Evolutionary conservation across 305 asterid species (phyloP), one percentile per base, ranked within the genome.

Genomic region (Fraxinus platypoda): DNA sequence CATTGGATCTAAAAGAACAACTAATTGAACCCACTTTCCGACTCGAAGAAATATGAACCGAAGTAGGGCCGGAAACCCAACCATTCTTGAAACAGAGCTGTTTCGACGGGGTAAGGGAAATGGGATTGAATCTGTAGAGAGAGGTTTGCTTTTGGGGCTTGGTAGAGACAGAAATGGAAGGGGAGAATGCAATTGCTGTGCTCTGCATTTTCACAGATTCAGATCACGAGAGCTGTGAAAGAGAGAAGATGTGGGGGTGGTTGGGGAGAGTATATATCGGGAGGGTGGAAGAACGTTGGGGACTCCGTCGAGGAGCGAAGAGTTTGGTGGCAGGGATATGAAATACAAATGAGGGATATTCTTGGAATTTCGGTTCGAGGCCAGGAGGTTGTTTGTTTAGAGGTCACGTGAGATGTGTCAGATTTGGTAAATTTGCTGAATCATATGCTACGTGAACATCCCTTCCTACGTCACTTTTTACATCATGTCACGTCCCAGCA

Each of bases 101-200:
- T 30, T 70, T 70, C 21, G 75, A 70, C 38, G 75, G 75, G 75
- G 38, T 9, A 17, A 75, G 71, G 37, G 80, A 64, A 73, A 64
- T 8, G 1, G 88, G 82, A 74, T 81, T 21, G 66, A 80, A 81
- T 19, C 54, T 64, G 81, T 37, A 30, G 6, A 80, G 33, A n/a
- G 74, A 34, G n/a, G 84, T 15, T 19, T 82, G 21, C 23, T 9
- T 31, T 70, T 2, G 37, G 6, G 73, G 73, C 70, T 82, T 78
- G 25, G 76, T 74, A 37, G 86, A 84, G 13, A 84, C 78, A 35
- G 89, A 85, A 57, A 89, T 77, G 12, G 92, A 86, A 6, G 92
- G 88, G 31, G 90, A 81, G 49, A 89, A 89, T 52, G 90, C 86
- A 41, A 89, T 76, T 4, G 92, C 90, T 0, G 87, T 19, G 89